Evolutionary conservation across 306 rosid genomes (phyloP).

Genomic region (Crotalaria pallida): DNA sequence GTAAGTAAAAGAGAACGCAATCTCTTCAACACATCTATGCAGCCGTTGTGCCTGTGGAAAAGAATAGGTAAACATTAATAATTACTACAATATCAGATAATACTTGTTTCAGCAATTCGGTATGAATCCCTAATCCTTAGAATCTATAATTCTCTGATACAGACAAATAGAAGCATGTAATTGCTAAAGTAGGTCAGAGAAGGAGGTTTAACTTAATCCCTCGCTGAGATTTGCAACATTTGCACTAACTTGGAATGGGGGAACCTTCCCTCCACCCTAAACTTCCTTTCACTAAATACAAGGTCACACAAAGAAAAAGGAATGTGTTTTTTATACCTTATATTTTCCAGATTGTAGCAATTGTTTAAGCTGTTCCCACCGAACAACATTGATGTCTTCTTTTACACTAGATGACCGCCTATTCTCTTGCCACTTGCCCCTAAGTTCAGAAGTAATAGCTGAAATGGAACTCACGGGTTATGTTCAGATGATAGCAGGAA

Average conservation of each 20-base stretch:
- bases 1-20: slow-evolving; percentile 75
- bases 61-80: background rate
- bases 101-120: background rate
- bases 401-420: slow-evolving; percentile 52
- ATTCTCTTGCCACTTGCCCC: slow-evolving; percentile 82
- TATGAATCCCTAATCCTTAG: background rate
- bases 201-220: background rate
- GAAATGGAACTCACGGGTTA: slow-evolving; percentile 30
- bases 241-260: background rate
- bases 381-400: slow-evolving; percentile 57
- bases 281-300: background rate
- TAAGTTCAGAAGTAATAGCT: slow-evolving; percentile 81
- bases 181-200: background rate
- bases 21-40: slow-evolving; percentile 75
- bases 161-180: background rate
- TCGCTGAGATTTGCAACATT: background rate
- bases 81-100: background rate
- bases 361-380: slow-evolving; percentile 84
- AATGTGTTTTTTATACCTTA: slow-evolving; percentile 41
- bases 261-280: background rate
- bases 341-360: slow-evolving; percentile 66
- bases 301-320: background rate
- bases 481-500: slow-evolving; percentile 10
- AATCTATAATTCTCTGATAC: background rate
- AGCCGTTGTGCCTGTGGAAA: slow-evolving; percentile 51